These are phyloP conservation scores for Mycena floridula DNA, from an alignment of 768 basidiomycete species.

Conservation along the genomic window DNA sequence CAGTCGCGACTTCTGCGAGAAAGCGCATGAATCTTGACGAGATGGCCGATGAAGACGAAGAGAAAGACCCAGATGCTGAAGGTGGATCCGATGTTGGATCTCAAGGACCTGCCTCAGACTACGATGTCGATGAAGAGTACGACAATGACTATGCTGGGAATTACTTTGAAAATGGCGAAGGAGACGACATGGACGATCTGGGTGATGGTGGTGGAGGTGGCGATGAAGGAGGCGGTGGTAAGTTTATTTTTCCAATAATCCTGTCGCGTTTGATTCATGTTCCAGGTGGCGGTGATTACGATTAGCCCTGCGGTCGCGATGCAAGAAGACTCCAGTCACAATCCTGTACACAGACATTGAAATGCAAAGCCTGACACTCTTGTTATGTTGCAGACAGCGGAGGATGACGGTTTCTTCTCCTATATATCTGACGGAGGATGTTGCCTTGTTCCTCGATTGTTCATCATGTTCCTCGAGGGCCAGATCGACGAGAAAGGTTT, in stretches of 20 bases:
- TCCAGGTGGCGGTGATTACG: background rate
- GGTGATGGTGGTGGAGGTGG: constrained; percentile 68
- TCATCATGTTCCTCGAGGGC: too few relatives aligned
- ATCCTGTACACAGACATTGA: too few relatives aligned
- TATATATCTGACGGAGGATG: too few relatives aligned
- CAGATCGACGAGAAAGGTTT: too few relatives aligned
- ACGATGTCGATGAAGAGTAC: constrained; percentile 86
- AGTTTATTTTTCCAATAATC: too few relatives aligned
- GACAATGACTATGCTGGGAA: constrained; percentile 90
- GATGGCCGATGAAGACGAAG: constrained; percentile 59
- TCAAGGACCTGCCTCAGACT: constrained; percentile 62
- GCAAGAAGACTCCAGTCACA: too few relatives aligned
- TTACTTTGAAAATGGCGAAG: constrained; percentile 88
- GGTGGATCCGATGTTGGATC: constrained; percentile 66
- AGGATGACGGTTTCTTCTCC: too few relatives aligned
- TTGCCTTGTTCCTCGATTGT: too few relatives aligned
- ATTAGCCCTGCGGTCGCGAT: background rate
- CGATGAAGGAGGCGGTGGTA: constrained; percentile 59
- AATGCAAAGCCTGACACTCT: too few relatives aligned
- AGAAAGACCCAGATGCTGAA: constrained; percentile 62
- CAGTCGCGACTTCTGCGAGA: constrained; percentile 26
- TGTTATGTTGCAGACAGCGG: too few relatives aligned
- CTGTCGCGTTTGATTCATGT: too few relatives aligned
- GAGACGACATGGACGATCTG: constrained; percentile 72
- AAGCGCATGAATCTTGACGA: constrained; percentile 60